Base-by-base conservation (phyloP, 768 basidiomycete species). In the Guyanaporus albipodus region DNA sequence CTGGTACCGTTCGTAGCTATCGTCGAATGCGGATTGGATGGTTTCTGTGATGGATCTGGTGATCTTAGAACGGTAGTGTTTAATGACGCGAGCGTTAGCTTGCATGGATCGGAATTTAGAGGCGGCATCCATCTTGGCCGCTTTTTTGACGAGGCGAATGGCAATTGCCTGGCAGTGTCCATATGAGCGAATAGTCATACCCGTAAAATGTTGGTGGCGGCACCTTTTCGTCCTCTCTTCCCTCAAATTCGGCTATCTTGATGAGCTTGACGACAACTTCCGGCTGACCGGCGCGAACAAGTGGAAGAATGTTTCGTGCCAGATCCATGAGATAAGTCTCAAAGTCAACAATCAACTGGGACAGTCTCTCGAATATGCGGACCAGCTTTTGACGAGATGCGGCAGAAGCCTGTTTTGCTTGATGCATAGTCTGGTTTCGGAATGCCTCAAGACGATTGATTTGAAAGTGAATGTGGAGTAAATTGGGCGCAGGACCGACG, bases 211-310 rank as follows among this genome's bases (percentile, higher is more conserved):
- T 8, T 10, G 28, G 27, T 10, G 38, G 21, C n/a, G 63, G 36
- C 55, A 87, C 93, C 78, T 96, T 97, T 70, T 98, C 89, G 61
- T 98, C 96, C 64, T 91, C 91, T 60, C 76, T 80, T 4, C 88
- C 91, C 64, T 99, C 96, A 19, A 91, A 73, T 63, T 99, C 95
- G 10, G 88, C 86, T 46, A 99, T 87, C 71, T 98, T 99, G 62
- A 93, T 69, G 44, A 98, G 68, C 60, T 87, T 88, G 27, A 99
- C 92, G 8, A 98, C 78, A n/a, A 93, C 91, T 32, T 85, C 83
- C 0, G 83, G 75, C 61, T 91, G 71, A 0, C 91, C 92, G 4
- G 80, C 81, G 29, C 87, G 78, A 5, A 87, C 85, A 33, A 94
- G 75, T n/a, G 78, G 74, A 11, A 94, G 69, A n/a, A 91, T 72